These are phyloP conservation scores for Chaetoceros muelleri DNA, from an alignment of 108 stramenopile genomes.

Conservation along the genomic window DNA sequence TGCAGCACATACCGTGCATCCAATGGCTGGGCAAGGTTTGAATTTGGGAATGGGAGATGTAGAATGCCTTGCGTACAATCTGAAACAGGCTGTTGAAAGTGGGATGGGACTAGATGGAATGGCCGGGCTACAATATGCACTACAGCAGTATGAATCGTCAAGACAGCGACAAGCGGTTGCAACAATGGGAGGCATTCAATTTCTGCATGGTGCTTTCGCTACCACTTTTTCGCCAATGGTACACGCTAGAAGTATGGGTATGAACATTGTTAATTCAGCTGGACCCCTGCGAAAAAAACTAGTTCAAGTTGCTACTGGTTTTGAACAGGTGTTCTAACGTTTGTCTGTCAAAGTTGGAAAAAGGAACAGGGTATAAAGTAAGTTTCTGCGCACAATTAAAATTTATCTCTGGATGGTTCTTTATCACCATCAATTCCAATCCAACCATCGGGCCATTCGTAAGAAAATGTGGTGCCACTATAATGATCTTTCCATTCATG, in stretches of 20 bases:
- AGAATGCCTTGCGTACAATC: conserved; percentile 25
- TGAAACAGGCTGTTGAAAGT: conserved; percentile 44
- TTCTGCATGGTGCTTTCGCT: conserved; percentile 24
- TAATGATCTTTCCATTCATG: conserved; percentile 34
- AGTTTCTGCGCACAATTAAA: no score
- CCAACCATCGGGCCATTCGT: conserved; percentile 69
- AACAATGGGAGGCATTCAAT: conserved; percentile 57
- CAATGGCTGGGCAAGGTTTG: conserved; percentile 95
- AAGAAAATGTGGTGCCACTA: conserved; percentile 24
- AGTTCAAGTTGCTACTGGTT: conserved; percentile 52
- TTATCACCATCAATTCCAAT: conserved; percentile 63
- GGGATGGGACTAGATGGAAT: conserved; percentile 52
- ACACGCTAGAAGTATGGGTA: conserved; percentile 63
- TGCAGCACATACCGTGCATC: conserved; percentile 95
- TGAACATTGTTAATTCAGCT: conserved; percentile 62
- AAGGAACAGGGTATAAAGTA: no score
- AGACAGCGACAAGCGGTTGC: conserved; percentile 22
- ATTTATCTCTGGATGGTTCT: conserved; percentile 34
- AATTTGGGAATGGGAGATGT: conserved; percentile 92
- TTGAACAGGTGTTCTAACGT: not conserved
- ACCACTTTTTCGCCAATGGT: conserved; percentile 20
- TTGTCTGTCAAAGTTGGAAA: no score
- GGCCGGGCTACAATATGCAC: not conserved
- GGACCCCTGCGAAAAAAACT: conserved; percentile 47
- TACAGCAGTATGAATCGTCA: conserved; percentile 23